Evolutionary conservation across 2,329 filamentous ascomycete genomes (phyloP), one percentile per base, ranked within the genome.

Genomic region (Penicillium fuscoglaucum): DNA sequence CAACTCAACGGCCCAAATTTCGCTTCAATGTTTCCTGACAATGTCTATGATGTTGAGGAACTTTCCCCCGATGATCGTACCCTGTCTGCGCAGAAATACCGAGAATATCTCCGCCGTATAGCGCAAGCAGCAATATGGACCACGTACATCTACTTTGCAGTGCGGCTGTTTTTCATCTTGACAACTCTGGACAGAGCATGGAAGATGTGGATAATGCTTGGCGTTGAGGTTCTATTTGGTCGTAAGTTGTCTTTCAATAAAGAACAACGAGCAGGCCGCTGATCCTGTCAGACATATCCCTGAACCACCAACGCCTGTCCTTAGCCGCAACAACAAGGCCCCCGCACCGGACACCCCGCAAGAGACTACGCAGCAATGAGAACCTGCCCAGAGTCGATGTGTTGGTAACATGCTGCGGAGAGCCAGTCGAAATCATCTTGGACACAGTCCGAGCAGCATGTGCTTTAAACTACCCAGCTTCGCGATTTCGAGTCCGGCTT

Each of bases 371-470:
- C 12, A 61, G 66, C 7, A 73, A 78, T 12, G 73, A 80, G 2
- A 78, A 80, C 4, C 82, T 84, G 0, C 81, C 82, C 1, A 59
- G 31, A 12, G 82, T 87, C 4, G 84, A 87, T 61, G 75, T 84
- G 2, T 78, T 86, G 48, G 70, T 87, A 6, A 83, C 84, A 1
- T 84, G 81, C 71, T 87, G 84, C 58, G 81, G 81, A 15, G 84
- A 87, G 65, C 79, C 83, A 1, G 74, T 81, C 39, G 81, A 84
- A 15, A 71, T 86, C 2, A 79, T 86, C 3, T 70, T 86, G 49
- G 83, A 86, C 61, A 87, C 84, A 1, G 77, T 83, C 9, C 78
- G 79, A n/a, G 84, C 79, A 4, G 82, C 84, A 1, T 83, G 80
- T 61, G 76, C 78, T 26, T 63, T 83, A 6, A 83, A 87, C 62